phyloP scores from a whole-genome alignment of 2,329 filamentous ascomycete genomes.

The Curvularia sp. region DNA sequence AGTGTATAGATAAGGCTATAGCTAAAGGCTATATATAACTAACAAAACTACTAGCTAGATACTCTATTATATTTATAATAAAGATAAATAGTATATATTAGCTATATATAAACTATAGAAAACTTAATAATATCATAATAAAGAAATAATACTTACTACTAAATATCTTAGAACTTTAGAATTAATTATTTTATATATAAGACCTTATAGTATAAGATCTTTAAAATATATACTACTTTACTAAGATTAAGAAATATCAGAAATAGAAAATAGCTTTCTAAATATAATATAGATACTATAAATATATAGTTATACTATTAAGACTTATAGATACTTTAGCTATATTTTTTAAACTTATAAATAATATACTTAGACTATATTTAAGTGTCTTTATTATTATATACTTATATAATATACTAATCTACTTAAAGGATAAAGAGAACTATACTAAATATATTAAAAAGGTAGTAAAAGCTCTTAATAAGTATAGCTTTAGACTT shows the following conservation, averaged over 20 bases:
- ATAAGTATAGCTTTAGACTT: not conserved
- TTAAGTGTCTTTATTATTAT: too few species aligned
- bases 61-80: constrained; percentile 8
- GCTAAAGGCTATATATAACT: too few species aligned
- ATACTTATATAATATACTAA: constrained; percentile 1
- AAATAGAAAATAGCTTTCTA: too few species aligned
- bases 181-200: too few species aligned
- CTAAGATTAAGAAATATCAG: too few species aligned
- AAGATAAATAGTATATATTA: constrained; percentile 8
- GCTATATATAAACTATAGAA: constrained; percentile 10
- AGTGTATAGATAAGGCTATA: too few species aligned
- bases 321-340: not conserved
- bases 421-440: not conserved
- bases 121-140: constrained; percentile 8
- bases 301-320: not conserved
- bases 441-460: not conserved
- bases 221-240: too few species aligned
- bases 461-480: not conserved
- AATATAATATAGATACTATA: too few species aligned
- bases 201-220: too few species aligned
- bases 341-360: not conserved
- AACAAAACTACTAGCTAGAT: constrained; percentile 6
- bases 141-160: too few species aligned
- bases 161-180: too few species aligned
- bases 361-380: too few species aligned